Evolutionary conservation across 495 filamentous ascomycete species (phyloP), one percentile per base, ranked within the genome.

Genomic region (Aspergillus steynii): DNA sequence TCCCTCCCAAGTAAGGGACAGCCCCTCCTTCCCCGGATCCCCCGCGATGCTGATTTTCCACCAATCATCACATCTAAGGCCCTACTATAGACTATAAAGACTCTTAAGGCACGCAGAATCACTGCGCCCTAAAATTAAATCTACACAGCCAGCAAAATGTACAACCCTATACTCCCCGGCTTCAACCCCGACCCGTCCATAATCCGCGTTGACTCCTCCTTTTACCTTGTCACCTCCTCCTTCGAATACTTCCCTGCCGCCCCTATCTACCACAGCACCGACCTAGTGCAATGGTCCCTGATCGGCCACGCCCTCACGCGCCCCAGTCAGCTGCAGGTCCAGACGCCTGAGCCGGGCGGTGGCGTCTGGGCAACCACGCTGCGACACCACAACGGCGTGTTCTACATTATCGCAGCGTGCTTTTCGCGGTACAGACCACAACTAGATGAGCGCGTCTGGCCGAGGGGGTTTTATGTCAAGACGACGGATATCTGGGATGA

Each of bases 251-350:
- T 83, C 58, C 78, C 77, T 10, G 79, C 74, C 3, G 69, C 71
- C 8, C 77, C 81, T 0, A 77, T 84, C 34, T 83, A 81, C 58
- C 73, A 79, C 50, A 79, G 74, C 50, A 70, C 59, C 3, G 80
- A 83, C 62, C 66, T 82, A 34, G 70, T 82, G 27, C 60, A 72
- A 46, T 83, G 80, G 78, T 64, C 64, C 5, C 67, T 82, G 28
- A 78, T 85, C 34, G 78, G 75, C 1, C 83, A 87, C 60, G 86
- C 83, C n/a, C 68, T 89, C 52, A 86, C 66, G 37, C 81, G 84
- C 56, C 78, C 79, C 42, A 79, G 77, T 31, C 86, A 89, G 66
- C 70, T 88, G 26, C 83, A 88, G 63, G 86, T 89, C 69, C 84
- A 86, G 28, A 81, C 77, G 1, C 74, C 78, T 0, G 80, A 82